Evolutionary conservation across 148 eudicot genomes (phyloP).

Genomic region (Nepenthes gracilis): DNA sequence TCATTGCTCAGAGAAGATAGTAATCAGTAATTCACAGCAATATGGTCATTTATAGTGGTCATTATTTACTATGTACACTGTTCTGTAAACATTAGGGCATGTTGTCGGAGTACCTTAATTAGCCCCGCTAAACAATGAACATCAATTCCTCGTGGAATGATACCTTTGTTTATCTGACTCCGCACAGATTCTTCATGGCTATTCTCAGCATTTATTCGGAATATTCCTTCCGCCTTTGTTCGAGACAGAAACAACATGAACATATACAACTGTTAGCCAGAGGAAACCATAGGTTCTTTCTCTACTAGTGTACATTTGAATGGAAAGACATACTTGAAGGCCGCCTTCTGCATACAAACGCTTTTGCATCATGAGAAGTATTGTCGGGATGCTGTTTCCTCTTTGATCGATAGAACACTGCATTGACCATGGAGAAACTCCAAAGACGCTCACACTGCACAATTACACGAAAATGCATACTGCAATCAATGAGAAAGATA

Average conservation of each 20-base stretch:
- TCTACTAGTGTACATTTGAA: background rate
- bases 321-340: conserved; percentile 40
- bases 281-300: background rate
- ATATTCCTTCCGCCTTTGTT: conserved; percentile 83
- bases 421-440: conserved; percentile 91
- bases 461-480: conserved; percentile 5
- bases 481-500: background rate
- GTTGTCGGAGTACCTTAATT: conserved; percentile 12
- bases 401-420: conserved; percentile 65
- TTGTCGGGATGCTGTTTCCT: conserved; percentile 81
- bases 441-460: conserved; percentile 68
- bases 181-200: conserved; percentile 60
- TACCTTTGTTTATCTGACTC: conserved; percentile 63
- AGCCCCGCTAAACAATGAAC: conserved; percentile 88
- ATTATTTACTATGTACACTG: too few relatives aligned
- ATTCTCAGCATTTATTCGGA: conserved; percentile 78
- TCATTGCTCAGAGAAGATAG: too few relatives aligned
- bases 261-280: background rate
- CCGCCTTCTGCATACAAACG: conserved; percentile 62
- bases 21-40: too few relatives aligned
- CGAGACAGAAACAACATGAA: conserved; percentile 11
- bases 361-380: conserved; percentile 70
- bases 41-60: too few relatives aligned
- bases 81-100: too few relatives aligned
- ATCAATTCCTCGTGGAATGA: conserved; percentile 57